Evolutionary conservation across 2,329 filamentous ascomycete species (phyloP), one percentile per base, ranked within the genome.

Genomic region (Calycina marina): DNA sequence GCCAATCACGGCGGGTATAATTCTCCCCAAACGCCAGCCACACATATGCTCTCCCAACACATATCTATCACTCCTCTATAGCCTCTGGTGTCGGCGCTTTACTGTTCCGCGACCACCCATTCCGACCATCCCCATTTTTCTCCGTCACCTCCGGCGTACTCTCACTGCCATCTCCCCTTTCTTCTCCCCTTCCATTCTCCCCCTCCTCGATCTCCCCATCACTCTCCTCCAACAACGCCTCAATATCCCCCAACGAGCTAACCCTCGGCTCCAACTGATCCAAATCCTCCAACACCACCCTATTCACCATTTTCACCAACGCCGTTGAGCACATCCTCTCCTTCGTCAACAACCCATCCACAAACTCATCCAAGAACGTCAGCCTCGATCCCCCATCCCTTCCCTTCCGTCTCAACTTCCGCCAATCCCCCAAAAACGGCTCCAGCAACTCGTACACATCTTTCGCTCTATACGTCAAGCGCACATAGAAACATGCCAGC

Each of bases 301-400:
- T 66, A 38, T 74, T 74, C 3, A 86, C 82, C 65, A 98, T 69
- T 60, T 93, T 93, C 75, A 84, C 92, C 45, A 98, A 53, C 50
- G 77, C 92, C 3, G 90, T 96, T 22, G 77, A 88, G 52, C 88
- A 96, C 0, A 94, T 77, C 32, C 90, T 69, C 36, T 92, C 83
- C 57, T 93, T 93, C 0, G 72, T 79, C 40, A 98, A 62, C 43
- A 98, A 58, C 40, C 94, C 85, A 54, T 98, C 90, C 34, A 96
- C 73, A 54, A 98, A 96, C 46, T 88, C 77, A 56, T 98, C 90
- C 57, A 98, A 65, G 49, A 71, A 79, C 3, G 83, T 90, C 45
- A 98, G 55, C 9, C 61, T 65, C 41, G 81, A 86, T 2, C 81
- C 80, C 16, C 73, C 71, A 22, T 9, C 8, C 41, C 84, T 72